Evolutionary conservation across 257 asterid genomes (phyloP).

Genomic region (Mentha longifolia): DNA sequence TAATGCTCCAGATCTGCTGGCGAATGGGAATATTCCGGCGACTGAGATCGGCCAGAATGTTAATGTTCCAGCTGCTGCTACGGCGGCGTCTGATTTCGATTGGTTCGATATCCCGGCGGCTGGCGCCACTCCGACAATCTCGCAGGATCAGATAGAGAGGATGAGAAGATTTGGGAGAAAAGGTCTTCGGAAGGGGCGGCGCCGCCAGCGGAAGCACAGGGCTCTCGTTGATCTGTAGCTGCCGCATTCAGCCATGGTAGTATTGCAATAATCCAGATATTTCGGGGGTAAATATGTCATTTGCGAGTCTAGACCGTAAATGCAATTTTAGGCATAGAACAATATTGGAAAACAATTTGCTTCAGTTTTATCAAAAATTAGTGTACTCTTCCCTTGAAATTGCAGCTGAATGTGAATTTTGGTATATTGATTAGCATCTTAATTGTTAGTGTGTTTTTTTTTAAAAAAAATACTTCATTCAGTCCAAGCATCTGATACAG

Average conservation of each 20-base stretch:
- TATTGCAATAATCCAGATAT: neutral
- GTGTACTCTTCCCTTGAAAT: neutral
- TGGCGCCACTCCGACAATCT: conserved; percentile 3
- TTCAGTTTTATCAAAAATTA: neutral
- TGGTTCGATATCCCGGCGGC: conserved; percentile 23
- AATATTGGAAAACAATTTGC: neutral
- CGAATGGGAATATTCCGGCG: neutral
- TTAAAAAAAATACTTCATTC: no score
- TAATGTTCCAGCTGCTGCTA: conserved; percentile 8
- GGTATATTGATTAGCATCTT: neutral
- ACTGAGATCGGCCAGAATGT: neutral
- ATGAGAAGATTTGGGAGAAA: conserved; percentile 14
- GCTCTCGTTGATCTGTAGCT: conserved; percentile 26
- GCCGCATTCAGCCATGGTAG: neutral
- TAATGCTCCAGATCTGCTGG: neutral
- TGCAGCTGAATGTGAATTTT: neutral
- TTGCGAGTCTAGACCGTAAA: neutral
- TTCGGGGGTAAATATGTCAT: conserved; percentile 23
- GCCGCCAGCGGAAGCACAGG: conserved; percentile 22
- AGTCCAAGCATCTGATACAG: no score
- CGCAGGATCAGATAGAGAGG: conserved; percentile 9
- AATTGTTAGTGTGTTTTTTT: no score
- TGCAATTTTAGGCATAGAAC: neutral
- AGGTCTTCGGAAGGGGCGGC: conserved; percentile 8
- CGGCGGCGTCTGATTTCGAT: conserved; percentile 4